Percentiles rank a stretch among this genome's conserved stretches.
phyloP scores from a whole-genome alignment of 2,329 filamentous ascomycete genomes.

The Ophiostoma himal-ulmi region DNA sequence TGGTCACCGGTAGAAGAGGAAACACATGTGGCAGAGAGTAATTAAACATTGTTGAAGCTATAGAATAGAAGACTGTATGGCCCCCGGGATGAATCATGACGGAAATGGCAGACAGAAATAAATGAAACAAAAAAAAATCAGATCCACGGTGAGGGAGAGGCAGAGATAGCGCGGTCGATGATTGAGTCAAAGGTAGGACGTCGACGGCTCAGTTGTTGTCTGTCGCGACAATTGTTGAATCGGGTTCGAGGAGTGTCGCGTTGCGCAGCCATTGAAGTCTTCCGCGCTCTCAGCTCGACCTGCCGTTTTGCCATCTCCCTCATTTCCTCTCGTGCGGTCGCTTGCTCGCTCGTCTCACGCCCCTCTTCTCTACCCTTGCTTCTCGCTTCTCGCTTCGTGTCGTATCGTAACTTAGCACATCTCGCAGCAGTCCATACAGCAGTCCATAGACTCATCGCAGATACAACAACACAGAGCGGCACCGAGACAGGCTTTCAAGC shows the following conservation, averaged over 20 bases:
- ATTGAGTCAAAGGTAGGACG: background rate
- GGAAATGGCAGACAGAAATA: slow-evolving; percentile 1
- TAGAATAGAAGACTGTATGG: background rate
- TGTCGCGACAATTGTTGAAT: too few species aligned
- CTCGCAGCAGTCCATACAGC: slow-evolving; percentile 43
- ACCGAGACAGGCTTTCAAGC: slow-evolving; percentile 36
- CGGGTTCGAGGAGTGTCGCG: too few species aligned
- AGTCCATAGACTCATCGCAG: slow-evolving; percentile 47
- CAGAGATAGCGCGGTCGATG: background rate
- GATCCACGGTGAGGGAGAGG: background rate
- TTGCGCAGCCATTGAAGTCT: too few species aligned
- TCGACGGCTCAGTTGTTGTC: too few species aligned
- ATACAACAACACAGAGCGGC: slow-evolving; percentile 47
- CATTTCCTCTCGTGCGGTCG: background rate
- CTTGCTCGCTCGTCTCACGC: background rate
- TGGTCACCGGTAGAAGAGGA: background rate
- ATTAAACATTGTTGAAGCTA: background rate
- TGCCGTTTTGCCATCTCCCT: background rate
- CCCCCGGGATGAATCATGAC: slow-evolving; percentile 3
- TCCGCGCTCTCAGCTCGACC: background rate
- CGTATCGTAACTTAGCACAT: slow-evolving; percentile 32
- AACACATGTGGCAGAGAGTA: background rate
- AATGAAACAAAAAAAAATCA: background rate
- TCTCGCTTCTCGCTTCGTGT: background rate
- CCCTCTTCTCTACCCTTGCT: background rate